These are phyloP conservation scores for Cadophora sp. DNA, from an alignment of 2,329 filamentous ascomycete genomes.

Conservation along the genomic window DNA sequence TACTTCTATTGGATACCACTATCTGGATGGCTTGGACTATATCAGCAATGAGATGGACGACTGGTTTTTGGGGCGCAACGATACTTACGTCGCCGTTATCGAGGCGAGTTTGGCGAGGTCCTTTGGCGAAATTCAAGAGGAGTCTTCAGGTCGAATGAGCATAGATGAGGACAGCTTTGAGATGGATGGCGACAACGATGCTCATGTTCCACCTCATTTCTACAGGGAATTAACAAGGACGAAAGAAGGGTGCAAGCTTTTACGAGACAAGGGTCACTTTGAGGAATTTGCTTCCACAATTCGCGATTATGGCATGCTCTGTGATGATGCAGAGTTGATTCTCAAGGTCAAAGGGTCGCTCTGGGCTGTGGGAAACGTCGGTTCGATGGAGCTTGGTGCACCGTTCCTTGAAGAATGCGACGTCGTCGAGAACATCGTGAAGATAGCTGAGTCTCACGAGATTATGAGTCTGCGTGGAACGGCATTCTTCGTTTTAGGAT, in stretches of 20 bases:
- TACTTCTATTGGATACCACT: conserved; percentile 96
- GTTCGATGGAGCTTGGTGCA: conserved; percentile 95
- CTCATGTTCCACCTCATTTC: conserved; percentile 88
- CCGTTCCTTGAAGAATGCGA: conserved; percentile 91
- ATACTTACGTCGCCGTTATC: conserved; percentile 92
- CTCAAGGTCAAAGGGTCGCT: conserved; percentile 96
- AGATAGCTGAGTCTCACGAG: conserved; percentile 85
- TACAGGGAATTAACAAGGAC: conserved; percentile 95
- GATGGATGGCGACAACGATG: conserved; percentile 53
- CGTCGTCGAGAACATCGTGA: conserved; percentile 85
- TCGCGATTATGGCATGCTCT: conserved; percentile 83
- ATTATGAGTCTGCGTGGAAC: conserved; percentile 95
- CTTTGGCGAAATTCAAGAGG: conserved; percentile 62
- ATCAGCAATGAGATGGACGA: conserved; percentile 99
- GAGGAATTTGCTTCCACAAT: conserved; percentile 91
- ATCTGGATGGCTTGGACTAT: conserved; percentile 94
- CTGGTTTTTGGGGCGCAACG: conserved; percentile 97
- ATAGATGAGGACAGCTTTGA: conserved; percentile 49
- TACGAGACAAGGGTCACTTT: conserved; percentile 95
- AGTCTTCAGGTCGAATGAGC: conserved; percentile 42
- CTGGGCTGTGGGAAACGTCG: conserved; percentile 98
- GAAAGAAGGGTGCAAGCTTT: conserved; percentile 85
- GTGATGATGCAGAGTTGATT: conserved; percentile 83
- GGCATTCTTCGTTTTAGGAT: conserved; percentile 92
- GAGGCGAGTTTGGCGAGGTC: conserved; percentile 93